Conservation (phyloP, 371 early-diverging fungal genomes). For the Saksenaea oblongispora region DNA sequence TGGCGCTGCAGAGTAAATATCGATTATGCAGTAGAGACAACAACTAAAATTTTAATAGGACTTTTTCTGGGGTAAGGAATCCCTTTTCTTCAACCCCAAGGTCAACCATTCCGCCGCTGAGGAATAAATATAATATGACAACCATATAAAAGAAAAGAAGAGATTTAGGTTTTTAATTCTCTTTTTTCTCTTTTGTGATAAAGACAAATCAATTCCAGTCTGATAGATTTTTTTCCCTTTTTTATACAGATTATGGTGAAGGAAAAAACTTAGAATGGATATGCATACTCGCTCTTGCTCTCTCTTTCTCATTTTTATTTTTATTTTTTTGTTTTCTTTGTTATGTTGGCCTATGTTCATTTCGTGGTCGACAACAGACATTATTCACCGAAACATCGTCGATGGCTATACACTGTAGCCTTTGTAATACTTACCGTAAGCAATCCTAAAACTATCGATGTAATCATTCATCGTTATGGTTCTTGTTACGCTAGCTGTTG, state of each 20-base stretch:
- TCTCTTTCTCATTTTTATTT: background rate
- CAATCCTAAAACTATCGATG: background rate
- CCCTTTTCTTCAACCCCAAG: constrained; percentile 53
- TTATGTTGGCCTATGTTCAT: background rate
- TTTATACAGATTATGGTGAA: constrained; percentile 1
- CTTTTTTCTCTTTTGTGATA: constrained; percentile 3
- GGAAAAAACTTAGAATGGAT: background rate
- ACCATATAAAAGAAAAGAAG: background rate
- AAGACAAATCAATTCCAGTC: background rate
- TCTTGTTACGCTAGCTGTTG: background rate
- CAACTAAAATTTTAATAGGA: constrained; percentile 14
- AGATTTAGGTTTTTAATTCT: background rate
- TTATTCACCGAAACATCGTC: background rate
- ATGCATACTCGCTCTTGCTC: background rate
- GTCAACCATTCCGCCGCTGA: constrained; percentile 45
- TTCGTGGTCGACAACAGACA: background rate
- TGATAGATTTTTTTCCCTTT: constrained; percentile 1
- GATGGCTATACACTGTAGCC: background rate
- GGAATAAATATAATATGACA: constrained; percentile 10
- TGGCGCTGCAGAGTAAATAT: constrained; percentile 32
- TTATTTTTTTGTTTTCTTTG: background rate
- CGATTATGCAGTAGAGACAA: background rate
- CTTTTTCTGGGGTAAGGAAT: constrained; percentile 54
- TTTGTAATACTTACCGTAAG: background rate
- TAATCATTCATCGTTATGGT: background rate